These are phyloP conservation scores for Magnolia officinalis DNA, from an alignment of 164 flowering plant species.

Conservation along the genomic window DNA sequence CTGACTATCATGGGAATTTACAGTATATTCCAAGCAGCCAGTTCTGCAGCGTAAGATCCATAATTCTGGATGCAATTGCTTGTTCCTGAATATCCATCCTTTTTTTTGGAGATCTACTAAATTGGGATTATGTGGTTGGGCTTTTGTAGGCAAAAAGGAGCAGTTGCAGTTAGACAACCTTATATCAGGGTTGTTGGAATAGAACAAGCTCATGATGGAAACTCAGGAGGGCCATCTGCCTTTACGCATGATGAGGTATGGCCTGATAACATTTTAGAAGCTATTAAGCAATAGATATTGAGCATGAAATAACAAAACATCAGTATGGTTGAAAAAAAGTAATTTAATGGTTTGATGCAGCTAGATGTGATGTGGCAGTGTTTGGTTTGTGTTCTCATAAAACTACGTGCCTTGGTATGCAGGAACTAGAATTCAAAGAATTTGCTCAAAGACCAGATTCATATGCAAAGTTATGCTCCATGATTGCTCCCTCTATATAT, in stretches of 20 bases:
- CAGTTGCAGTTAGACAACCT: slow-evolving; percentile 97
- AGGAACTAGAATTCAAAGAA: slow-evolving; percentile 87
- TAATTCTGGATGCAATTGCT: background rate
- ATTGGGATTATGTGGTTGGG: background rate
- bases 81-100: background rate
- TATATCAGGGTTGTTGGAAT: slow-evolving; percentile 95
- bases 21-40: slow-evolving; percentile 86
- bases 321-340: no score
- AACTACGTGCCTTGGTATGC: slow-evolving; percentile 9
- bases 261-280: background rate
- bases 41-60: slow-evolving; percentile 65
- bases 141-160: slow-evolving; percentile 82
- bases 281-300: background rate
- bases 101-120: background rate
- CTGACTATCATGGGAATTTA: slow-evolving; percentile 93
- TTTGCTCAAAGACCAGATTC: slow-evolving; percentile 73
- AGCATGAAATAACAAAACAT: background rate
- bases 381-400: background rate
- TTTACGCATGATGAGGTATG: slow-evolving; percentile 82
- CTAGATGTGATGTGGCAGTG: background rate
- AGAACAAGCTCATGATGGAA: slow-evolving; percentile 74
- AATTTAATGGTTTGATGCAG: background rate
- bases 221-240: slow-evolving; percentile 66
- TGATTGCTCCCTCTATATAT: slow-evolving; percentile 94
- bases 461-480: slow-evolving; percentile 69